A percentile compares a stretch with the other conserved stretches of the same genome.
Conservation (phyloP, 345 rosid species). For the Boechera divaricarpa region DNA sequence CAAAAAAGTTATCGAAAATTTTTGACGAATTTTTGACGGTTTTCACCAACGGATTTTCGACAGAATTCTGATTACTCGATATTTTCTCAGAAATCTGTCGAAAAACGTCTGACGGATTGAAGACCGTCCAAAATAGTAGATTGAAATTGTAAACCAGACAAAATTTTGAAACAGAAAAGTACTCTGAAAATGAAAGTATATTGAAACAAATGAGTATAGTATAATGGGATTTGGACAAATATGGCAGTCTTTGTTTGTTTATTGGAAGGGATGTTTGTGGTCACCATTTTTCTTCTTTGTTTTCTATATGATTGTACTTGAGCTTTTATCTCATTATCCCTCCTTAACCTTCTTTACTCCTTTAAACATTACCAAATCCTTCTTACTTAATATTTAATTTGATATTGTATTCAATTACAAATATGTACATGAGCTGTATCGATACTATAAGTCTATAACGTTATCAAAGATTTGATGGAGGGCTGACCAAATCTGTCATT, state of each 20-base stretch:
- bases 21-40: too few relatives aligned
- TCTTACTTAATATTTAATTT: background rate
- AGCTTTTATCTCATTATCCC: conserved; percentile 35
- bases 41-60: too few relatives aligned
- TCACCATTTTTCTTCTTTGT: conserved; percentile 35
- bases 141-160: too few relatives aligned
- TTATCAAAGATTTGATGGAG: conserved; percentile 5
- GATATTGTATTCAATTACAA: conserved; percentile 9
- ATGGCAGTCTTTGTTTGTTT: conserved; percentile 41
- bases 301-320: conserved; percentile 42
- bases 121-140: too few relatives aligned
- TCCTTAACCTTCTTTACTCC: conserved; percentile 1
- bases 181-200: too few relatives aligned
- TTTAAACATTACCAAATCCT: conserved; percentile 41
- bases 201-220: too few relatives aligned
- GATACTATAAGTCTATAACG: background rate
- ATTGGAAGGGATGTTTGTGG: conserved; percentile 34
- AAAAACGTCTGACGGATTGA: too few relatives aligned
- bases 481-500: background rate
- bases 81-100: too few relatives aligned
- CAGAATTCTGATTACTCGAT: too few relatives aligned
- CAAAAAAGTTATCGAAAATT: too few relatives aligned
- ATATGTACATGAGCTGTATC: background rate
- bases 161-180: too few relatives aligned
- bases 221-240: conserved; percentile 10